phyloP scores from a whole-genome alignment of 1,284 basidiomycete genomes.

The Filobasidium uniguttulatum region DNA sequence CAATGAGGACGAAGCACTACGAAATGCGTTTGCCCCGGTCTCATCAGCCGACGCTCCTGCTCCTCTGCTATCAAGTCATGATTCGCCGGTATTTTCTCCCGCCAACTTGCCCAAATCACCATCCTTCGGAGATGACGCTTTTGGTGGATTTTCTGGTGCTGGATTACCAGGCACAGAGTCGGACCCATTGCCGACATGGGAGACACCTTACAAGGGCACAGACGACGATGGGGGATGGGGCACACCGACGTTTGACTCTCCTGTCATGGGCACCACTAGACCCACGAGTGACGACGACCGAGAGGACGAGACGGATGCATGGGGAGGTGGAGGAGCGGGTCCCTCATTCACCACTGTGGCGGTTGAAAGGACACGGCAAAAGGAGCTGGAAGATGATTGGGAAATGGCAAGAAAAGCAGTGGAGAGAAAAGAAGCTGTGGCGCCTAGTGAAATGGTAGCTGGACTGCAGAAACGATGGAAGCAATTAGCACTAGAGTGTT shows the following conservation, averaged over 20 bases:
- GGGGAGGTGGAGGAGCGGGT: not conserved
- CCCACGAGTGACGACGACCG: not conserved
- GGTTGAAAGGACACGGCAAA: no score
- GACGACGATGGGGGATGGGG: conserved; percentile 9
- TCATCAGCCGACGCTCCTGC: no score
- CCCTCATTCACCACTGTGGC: not conserved
- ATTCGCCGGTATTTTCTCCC: no score
- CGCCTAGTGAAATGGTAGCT: conserved; percentile 26
- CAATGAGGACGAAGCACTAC: no score
- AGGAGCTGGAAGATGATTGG: conserved; percentile 6
- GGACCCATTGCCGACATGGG: not conserved
- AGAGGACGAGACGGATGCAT: not conserved
- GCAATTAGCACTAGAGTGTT: conserved; percentile 19
- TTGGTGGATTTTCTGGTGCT: conserved; percentile 9
- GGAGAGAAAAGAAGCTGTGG: conserved; percentile 4
- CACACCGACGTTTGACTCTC: not conserved
- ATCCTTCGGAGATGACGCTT: conserved; percentile 6
- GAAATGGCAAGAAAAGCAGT: conserved; percentile 8
- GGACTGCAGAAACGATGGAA: conserved; percentile 25
- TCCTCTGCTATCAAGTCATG: no score
- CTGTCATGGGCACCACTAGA: not conserved
- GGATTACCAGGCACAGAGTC: not conserved
- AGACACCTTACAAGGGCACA: not conserved
- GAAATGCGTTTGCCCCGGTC: no score
- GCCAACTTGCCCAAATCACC: not conserved